These are phyloP conservation scores for Stemphylium lycopersici DNA, from an alignment of 2,329 filamentous ascomycete genomes.

Conservation along the genomic window DNA sequence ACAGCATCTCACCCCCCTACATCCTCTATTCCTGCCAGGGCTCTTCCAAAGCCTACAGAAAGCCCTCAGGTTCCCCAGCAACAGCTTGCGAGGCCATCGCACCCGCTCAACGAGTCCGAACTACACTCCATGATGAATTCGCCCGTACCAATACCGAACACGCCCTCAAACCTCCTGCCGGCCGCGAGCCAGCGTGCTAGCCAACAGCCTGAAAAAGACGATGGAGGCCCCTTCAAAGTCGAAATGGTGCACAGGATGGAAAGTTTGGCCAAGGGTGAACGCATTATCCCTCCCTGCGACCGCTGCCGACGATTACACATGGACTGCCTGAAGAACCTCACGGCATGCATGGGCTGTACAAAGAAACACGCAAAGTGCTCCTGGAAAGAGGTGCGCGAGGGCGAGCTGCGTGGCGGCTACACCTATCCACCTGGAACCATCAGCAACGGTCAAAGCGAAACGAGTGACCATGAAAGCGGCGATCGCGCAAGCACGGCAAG, in stretches of 20 bases:
- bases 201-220: conserved; percentile 57
- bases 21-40: conserved; percentile 36
- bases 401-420: conserved; percentile 61
- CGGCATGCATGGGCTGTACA: conserved; percentile 84
- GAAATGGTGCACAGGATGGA: conserved; percentile 79
- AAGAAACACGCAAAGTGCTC: conserved; percentile 89
- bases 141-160: conserved; percentile 62
- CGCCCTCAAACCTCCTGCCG: conserved; percentile 59
- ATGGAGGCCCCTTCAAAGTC: conserved; percentile 64
- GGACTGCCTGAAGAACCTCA: conserved; percentile 84
- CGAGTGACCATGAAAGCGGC: conserved; percentile 35
- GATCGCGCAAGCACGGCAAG: conserved; percentile 40
- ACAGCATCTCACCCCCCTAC: conserved; percentile 36
- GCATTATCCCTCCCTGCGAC: conserved; percentile 82
- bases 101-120: conserved; percentile 43
- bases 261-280: conserved; percentile 72
- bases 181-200: conserved; percentile 49
- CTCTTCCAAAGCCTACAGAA: conserved; percentile 32
- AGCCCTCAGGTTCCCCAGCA: conserved; percentile 21
- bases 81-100: conserved; percentile 28
- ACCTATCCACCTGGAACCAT: conserved; percentile 28
- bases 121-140: conserved; percentile 52
- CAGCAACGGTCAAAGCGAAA: conserved; percentile 42
- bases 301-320: conserved; percentile 79
- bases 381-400: conserved; percentile 80